Evolutionary conservation across 495 filamentous ascomycete species (phyloP).

Genomic region (Annulohypoxylon maeteangense): DNA sequence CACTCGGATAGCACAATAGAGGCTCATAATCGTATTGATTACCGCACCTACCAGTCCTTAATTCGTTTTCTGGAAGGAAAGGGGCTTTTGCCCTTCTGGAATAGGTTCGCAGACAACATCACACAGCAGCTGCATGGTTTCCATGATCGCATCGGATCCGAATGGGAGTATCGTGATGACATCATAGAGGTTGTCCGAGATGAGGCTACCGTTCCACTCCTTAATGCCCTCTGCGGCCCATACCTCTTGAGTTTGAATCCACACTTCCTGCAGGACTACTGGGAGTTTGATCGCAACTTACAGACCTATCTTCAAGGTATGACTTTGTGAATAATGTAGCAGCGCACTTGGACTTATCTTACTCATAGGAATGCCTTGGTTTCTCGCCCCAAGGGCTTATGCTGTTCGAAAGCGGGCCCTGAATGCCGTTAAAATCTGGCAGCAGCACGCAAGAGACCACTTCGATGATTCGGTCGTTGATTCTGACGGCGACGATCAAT

Average conservation of each 20-base stretch:
- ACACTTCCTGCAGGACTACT: slow-evolving; percentile 44
- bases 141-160: slow-evolving; percentile 17
- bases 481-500: slow-evolving; percentile 46
- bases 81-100: slow-evolving; percentile 39
- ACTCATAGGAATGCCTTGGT: slow-evolving; percentile 37
- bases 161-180: slow-evolving; percentile 39
- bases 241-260: slow-evolving; percentile 43
- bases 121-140: slow-evolving; percentile 28
- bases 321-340: not conserved
- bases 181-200: slow-evolving; percentile 44
- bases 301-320: slow-evolving; percentile 46
- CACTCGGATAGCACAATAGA: slow-evolving; percentile 38
- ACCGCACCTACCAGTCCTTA: slow-evolving; percentile 33
- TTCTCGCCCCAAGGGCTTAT: slow-evolving; percentile 44
- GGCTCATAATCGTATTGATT: slow-evolving; percentile 46
- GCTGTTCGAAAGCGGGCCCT: slow-evolving; percentile 38
- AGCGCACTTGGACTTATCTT: slow-evolving; percentile 9
- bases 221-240: slow-evolving; percentile 48
- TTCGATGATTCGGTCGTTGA: slow-evolving; percentile 23
- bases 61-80: slow-evolving; percentile 36
- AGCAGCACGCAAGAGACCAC: slow-evolving; percentile 45
- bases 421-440: slow-evolving; percentile 42
- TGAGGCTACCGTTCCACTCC: slow-evolving; percentile 36
- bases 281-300: slow-evolving; percentile 47
- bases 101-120: slow-evolving; percentile 33